Conservation (phyloP, 805 yeast species). For the Metschnikowia henanensis region DNA sequence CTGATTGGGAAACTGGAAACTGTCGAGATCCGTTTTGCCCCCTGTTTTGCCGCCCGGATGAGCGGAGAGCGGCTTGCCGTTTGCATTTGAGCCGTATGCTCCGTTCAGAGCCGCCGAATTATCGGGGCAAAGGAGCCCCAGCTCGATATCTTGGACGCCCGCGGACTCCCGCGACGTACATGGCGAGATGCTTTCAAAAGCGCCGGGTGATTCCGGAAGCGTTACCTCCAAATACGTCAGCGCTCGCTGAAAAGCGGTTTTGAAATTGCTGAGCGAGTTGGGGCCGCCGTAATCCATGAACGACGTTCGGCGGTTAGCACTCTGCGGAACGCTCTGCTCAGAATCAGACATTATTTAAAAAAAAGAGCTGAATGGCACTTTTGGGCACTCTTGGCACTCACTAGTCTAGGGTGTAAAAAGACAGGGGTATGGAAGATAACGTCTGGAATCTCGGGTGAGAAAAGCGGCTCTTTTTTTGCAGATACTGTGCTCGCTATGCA, state of each 20-base stretch:
- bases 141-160: background rate
- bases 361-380: too few species aligned
- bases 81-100: background rate
- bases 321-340: background rate
- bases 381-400: too few species aligned
- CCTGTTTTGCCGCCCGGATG: background rate
- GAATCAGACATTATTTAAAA: background rate
- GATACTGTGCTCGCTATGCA: too few species aligned
- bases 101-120: background rate
- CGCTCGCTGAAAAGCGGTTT: conserved; percentile 40
- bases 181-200: conserved; percentile 14
- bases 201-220: background rate
- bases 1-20: conserved; percentile 20
- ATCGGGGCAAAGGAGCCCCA: conserved; percentile 1
- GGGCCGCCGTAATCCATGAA: conserved; percentile 35
- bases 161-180: conserved; percentile 14
- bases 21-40: conserved; percentile 12
- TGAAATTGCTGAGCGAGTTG: conserved; percentile 40
- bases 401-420: too few species aligned
- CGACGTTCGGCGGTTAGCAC: conserved; percentile 23
- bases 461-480: too few species aligned
- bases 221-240: conserved; percentile 21
- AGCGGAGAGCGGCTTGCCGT: background rate
- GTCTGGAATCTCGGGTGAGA: too few species aligned
- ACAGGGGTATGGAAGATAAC: background rate